A percentile compares a stretch with the other conserved stretches of the same genome.
Evolutionary conservation across 2,329 filamentous ascomycete genomes (phyloP).

Genomic region (Paecilomyces sp.): DNA sequence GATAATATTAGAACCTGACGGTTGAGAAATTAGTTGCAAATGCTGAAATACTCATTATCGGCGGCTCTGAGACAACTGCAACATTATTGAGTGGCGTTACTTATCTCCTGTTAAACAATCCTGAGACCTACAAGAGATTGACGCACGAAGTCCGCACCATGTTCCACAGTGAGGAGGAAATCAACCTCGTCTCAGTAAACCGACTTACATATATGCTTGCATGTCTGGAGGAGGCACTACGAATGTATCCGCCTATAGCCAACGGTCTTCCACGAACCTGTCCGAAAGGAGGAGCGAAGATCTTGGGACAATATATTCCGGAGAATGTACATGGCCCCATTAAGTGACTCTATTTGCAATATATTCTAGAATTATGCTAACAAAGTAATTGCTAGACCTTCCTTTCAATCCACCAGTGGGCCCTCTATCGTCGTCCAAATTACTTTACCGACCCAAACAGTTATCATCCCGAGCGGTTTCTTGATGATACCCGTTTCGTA

Average conservation of each 20-base stretch:
- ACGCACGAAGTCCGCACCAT: conserved; percentile 32
- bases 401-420: conserved; percentile 39
- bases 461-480: conserved; percentile 42
- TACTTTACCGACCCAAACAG: conserved; percentile 40
- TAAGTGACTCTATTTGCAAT: background rate
- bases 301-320: conserved; percentile 16
- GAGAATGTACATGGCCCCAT: conserved; percentile 7
- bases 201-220: conserved; percentile 35
- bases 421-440: conserved; percentile 36
- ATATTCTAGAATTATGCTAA: too few species aligned
- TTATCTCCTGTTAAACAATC: conserved; percentile 33
- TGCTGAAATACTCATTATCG: conserved; percentile 26
- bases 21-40: conserved; percentile 27
- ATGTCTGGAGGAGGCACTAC: conserved; percentile 36
- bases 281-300: conserved; percentile 10
- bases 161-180: conserved; percentile 32
- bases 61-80: conserved; percentile 42
- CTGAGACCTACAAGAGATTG: conserved; percentile 21
- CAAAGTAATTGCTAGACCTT: conserved; percentile 24
- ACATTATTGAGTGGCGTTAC: conserved; percentile 36
- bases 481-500: conserved; percentile 23
- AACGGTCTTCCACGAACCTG: conserved; percentile 14
- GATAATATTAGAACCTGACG: conserved; percentile 1
- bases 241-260: conserved; percentile 33
- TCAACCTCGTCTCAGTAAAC: conserved; percentile 25